Evolutionary conservation across 2,329 filamentous ascomycete species (phyloP), one percentile per base, ranked within the genome.

Genomic region (Rhynchosporium secalis): DNA sequence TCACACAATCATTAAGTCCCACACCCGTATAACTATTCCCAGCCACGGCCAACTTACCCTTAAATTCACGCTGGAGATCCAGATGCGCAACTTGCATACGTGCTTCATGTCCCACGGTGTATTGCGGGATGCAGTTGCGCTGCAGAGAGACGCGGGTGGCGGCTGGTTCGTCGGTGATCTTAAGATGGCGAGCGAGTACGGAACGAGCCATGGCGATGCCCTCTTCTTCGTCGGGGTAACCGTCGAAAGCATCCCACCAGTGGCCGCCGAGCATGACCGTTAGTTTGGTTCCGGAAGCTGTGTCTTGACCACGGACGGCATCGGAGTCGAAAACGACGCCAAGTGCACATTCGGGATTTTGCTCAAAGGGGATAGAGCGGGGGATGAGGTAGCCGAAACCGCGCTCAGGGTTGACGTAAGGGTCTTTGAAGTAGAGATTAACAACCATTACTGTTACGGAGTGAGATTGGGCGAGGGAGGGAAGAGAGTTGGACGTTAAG

Each of bases 241-340:
- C 71, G 51, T 67, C 72, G 78, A 82, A 86, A 62, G 79, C 83
- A 73, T 92, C 82, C 91, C 91, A 98, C 83, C 91, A 92, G 77
- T 97, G 92, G 1, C 95, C 95, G 63, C 95, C 95, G 61, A 99
- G 80, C 86, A 99, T 96, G 69, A 98, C 90, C 15, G 94, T 96
- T 58, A 98, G 77, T 75, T 96, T 96, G 13, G 92, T 96, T 29
- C 91, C 92, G 12, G 65, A 31, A 1, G 75, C 80, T 3, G 77
- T 79, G 72, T 89, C 84, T 69, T 84, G 80, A 20, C 81, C 83
- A 60, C 72, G 66, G 36, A 78, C 61, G 40, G 71, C 69, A 56
- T 75, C 63, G 20, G 87, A 91, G 76, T 96, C 92, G 75, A 98
- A 98, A 64, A 98, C 89, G 58, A 98, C 93, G 65, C 95, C 95